Percentiles rank a stretch among this genome's conserved stretches.
Evolutionary conservation across 352 stramenopile genomes (phyloP).

Genomic region (Phytophthora quininea): DNA sequence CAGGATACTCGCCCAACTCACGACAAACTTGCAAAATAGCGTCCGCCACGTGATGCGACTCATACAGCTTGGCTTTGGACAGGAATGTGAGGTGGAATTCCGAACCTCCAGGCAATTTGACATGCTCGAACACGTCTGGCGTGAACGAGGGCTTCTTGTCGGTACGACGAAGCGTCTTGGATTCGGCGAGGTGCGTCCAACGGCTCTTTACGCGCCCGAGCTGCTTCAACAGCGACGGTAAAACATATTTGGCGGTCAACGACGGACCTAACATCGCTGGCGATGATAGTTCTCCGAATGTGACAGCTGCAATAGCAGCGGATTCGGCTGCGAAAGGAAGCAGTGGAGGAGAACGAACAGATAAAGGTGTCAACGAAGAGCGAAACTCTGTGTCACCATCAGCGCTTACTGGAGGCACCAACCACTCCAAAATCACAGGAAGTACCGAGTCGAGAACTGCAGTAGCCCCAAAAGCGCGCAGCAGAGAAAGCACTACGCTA

Average conservation of each 20-base stretch:
- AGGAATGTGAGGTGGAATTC: constrained; percentile 75
- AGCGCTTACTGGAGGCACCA: constrained; percentile 35
- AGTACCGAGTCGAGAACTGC: constrained; percentile 61
- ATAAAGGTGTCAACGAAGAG: constrained; percentile 23
- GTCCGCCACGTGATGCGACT: constrained; percentile 71
- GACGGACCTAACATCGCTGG: constrained; percentile 58
- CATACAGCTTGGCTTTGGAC: constrained; percentile 62
- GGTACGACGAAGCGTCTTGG: constrained; percentile 40
- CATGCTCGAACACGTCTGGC: constrained; percentile 30
- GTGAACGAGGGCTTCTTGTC: constrained; percentile 31
- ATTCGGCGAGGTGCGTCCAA: constrained; percentile 62
- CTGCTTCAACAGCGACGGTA: constrained; percentile 58
- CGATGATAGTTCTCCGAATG: constrained; percentile 59
- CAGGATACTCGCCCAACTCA: constrained; percentile 54
- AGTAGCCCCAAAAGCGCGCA: constrained; percentile 52
- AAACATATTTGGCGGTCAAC: constrained; percentile 64
- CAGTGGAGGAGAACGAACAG: constrained; percentile 9
- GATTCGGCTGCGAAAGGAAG: constrained; percentile 55
- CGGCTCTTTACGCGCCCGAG: constrained; percentile 58
- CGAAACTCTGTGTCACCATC: constrained; percentile 14
- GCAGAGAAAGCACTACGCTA: constrained; percentile 50
- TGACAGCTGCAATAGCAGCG: constrained; percentile 45
- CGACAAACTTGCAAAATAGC: constrained; percentile 67
- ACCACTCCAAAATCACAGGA: constrained; percentile 73
- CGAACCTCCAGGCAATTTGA: constrained; percentile 19